Percentiles rank a stretch among this genome's conserved stretches.
phyloP scores from a whole-genome alignment of 2,329 filamentous ascomycete species.

The Beauveria pseudobassiana region DNA sequence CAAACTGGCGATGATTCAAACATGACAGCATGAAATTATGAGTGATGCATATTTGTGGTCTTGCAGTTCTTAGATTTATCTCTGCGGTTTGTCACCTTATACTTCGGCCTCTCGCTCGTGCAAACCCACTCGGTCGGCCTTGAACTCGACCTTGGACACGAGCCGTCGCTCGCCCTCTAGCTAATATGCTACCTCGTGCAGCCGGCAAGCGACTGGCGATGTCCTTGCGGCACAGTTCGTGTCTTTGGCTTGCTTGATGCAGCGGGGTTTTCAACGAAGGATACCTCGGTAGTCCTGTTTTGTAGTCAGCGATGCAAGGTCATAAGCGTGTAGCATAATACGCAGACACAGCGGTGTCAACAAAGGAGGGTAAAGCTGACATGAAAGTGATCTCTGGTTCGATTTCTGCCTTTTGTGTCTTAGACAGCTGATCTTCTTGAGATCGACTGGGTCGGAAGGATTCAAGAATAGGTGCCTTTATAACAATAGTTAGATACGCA shows the following conservation, averaged over 20 bases:
- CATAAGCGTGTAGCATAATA: background rate
- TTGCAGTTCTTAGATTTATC: background rate
- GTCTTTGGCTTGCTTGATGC: conserved; percentile 43
- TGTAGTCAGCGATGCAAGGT: conserved; percentile 15
- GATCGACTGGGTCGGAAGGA: conserved; percentile 66
- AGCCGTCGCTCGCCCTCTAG: conserved; percentile 21
- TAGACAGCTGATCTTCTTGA: conserved; percentile 39
- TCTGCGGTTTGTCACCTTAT: conserved; percentile 28
- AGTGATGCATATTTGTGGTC: background rate
- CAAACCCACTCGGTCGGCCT: conserved; percentile 38
- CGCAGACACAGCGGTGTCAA: too few relatives aligned
- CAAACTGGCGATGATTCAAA: conserved; percentile 52
- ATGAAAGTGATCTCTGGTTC: conserved; percentile 79
- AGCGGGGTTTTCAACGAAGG: conserved; percentile 78
- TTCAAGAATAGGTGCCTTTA: conserved; percentile 70
- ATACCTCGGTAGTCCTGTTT: conserved; percentile 77
- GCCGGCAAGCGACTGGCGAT: conserved; percentile 39
- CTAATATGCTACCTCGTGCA: conserved; percentile 33
- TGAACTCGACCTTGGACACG: conserved; percentile 29
- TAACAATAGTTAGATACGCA: background rate
- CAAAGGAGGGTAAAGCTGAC: conserved; percentile 37
- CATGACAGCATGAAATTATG: conserved; percentile 24
- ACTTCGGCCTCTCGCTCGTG: conserved; percentile 38
- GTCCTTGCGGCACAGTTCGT: conserved; percentile 36
- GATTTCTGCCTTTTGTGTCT: conserved; percentile 24